These are phyloP conservation scores for Coccinonectria pachysandricola DNA, from an alignment of 2,329 filamentous ascomycete species.

Conservation along the genomic window DNA sequence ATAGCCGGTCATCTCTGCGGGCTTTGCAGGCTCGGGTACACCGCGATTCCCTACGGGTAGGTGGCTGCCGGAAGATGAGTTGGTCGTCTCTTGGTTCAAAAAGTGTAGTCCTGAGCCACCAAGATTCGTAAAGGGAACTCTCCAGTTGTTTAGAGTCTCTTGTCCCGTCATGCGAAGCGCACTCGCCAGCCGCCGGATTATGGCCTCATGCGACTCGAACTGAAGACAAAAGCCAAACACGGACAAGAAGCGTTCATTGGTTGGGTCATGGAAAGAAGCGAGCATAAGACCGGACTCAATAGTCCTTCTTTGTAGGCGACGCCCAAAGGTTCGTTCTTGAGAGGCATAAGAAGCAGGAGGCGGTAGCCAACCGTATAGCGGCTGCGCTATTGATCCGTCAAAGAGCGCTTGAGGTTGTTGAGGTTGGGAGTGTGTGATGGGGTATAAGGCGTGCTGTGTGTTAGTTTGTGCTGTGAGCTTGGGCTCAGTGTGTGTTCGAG, in stretches of 20 bases:
- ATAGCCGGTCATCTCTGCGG: conserved; percentile 15
- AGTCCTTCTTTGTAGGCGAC: conserved; percentile 56
- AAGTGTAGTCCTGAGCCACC: conserved; percentile 62
- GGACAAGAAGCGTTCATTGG: conserved; percentile 37
- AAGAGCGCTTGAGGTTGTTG: too few species aligned
- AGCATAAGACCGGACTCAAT: conserved; percentile 53
- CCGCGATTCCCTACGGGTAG: conserved; percentile 29
- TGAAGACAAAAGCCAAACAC: conserved; percentile 62
- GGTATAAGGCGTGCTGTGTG: too few species aligned
- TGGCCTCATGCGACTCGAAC: conserved; percentile 42
- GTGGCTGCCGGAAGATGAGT: background rate
- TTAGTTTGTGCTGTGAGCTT: too few species aligned
- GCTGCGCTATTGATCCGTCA: conserved; percentile 6
- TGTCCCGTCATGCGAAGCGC: conserved; percentile 23
- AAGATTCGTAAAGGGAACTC: conserved; percentile 52
- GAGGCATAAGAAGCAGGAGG: conserved; percentile 46
- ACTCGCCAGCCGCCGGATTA: conserved; percentile 30
- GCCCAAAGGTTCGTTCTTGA: conserved; percentile 58
- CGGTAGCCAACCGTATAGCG: conserved; percentile 27
- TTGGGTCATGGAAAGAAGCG: conserved; percentile 38
- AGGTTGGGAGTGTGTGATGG: too few species aligned
- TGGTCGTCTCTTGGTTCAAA: conserved; percentile 10
- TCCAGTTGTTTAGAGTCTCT: conserved; percentile 46
- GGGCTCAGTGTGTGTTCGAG: too few species aligned
- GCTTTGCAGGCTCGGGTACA: conserved; percentile 15